Evolutionary conservation across 192 early-diverging fungal species (phyloP), one percentile per base, ranked within the genome.

Genomic region (Chytriomyces sp.): DNA sequence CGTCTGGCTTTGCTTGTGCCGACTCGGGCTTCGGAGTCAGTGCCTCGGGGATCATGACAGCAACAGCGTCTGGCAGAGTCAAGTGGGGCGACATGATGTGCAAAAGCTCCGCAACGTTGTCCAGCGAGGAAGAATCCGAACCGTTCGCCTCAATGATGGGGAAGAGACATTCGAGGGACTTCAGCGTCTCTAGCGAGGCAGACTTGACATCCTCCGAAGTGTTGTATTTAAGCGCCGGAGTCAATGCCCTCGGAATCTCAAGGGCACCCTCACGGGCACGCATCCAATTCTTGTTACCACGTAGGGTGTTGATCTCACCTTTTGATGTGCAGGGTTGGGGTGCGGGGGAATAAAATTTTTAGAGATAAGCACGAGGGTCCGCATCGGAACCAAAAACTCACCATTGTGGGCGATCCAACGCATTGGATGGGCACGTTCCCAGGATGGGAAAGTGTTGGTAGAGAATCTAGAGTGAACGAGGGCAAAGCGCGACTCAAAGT

Each of bases 241-340:
- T 39, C 34, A 70, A 44, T 25, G 55, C n/a, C 39, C 39, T 39
- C 1, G 68, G 68, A 31, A 70, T 44, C 31, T 70, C 80, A 85
- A 99, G 91, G 65, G 95, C 89, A 63, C 97, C 96, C 77, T 99
- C 95, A 55, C 97, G 92, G 57, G 97, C 92, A 49, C 96, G 89
- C 97, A 98, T 98, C 97, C 97, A 99, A 87, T 98, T 99, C 82
- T 97, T 97, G 88, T 99, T 99, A 41, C 97, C 97, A 62, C 94
- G 90, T 52, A 99, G 86, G 36, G 97, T 99, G 81, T 99, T 99
- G 79, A 99, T 99, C 79, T 99, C 97, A 83, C 95, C 89, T 92
- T 33, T 26, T 32, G 38, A 32, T 12, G 10, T 70, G 34, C 10
- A 59, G 6, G 25, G n/a, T n/a, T n/a, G n/a, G 17, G 61, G 28